phyloP scores from a whole-genome alignment of 805 yeast genomes.

The Clavispora asparagi region DNA sequence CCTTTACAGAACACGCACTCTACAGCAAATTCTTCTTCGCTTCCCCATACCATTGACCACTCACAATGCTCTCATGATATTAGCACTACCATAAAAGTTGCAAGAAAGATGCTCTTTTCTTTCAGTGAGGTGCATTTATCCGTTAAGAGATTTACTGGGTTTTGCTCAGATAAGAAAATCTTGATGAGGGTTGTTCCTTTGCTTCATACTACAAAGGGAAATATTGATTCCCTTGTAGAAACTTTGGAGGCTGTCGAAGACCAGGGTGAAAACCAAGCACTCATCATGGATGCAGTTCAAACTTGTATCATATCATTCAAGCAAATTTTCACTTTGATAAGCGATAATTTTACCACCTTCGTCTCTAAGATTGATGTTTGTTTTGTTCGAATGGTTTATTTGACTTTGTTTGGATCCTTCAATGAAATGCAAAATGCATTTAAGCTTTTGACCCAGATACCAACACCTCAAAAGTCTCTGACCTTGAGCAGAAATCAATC shows the following conservation, averaged over 20 bases:
- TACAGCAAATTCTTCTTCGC: too few relatives aligned
- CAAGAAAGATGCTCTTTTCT: constrained; percentile 59
- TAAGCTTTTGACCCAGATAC: constrained; percentile 26
- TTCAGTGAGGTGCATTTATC: constrained; percentile 62
- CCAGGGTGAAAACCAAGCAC: constrained; percentile 24
- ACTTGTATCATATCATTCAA: constrained; percentile 44
- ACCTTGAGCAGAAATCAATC: constrained; percentile 4
- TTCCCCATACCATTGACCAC: neutral
- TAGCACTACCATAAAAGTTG: constrained; percentile 34
- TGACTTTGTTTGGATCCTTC: constrained; percentile 50
- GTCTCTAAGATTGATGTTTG: constrained; percentile 58
- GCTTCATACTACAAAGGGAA: constrained; percentile 47
- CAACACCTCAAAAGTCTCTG: neutral
- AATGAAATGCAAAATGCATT: constrained; percentile 67
- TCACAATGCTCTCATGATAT: constrained; percentile 7
- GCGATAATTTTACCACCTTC: constrained; percentile 44
- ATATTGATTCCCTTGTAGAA: constrained; percentile 53
- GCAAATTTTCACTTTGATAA: constrained; percentile 43
- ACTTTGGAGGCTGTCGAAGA: constrained; percentile 46
- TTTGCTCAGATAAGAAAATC: constrained; percentile 51
- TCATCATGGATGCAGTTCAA: constrained; percentile 26
- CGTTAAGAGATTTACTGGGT: constrained; percentile 51
- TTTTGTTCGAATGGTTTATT: constrained; percentile 35
- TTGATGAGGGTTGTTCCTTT: constrained; percentile 50
- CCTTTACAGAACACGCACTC: neutral